These are phyloP conservation scores for Boletus pseudo-olivaceus DNA, from an alignment of 768 basidiomycete species.

Conservation along the genomic window DNA sequence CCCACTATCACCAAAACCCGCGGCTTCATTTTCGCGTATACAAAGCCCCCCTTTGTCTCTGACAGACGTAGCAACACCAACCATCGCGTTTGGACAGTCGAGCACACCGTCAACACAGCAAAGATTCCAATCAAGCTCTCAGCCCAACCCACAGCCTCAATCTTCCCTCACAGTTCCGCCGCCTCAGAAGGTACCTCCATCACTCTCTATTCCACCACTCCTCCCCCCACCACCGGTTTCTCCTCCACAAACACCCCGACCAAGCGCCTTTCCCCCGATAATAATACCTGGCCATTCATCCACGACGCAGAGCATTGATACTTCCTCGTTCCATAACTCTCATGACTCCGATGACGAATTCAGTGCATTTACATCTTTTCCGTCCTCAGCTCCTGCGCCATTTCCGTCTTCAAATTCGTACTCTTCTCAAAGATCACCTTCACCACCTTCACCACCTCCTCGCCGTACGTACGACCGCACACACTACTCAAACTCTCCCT, in stretches of 20 bases:
- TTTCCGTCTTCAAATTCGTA: conserved; percentile 5
- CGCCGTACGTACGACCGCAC: conserved; percentile 24
- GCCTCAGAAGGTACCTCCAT: conserved; percentile 21
- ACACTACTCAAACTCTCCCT: conserved; percentile 23
- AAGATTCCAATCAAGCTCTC: conserved; percentile 17
- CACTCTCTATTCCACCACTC: conserved; percentile 27
- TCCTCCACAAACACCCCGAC: conserved; percentile 32
- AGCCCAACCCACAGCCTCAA: conserved; percentile 16
- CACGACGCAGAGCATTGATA: background rate
- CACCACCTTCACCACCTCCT: conserved; percentile 29
- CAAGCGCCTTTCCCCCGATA: conserved; percentile 4
- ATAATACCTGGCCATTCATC: conserved; percentile 10
- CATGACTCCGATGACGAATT: conserved; percentile 46
- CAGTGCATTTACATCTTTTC: conserved; percentile 43
- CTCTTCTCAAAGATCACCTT: conserved; percentile 15
- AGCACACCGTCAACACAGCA: conserved; percentile 8
- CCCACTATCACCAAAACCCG: conserved; percentile 32
- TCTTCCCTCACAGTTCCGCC: conserved; percentile 23
- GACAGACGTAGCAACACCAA: background rate
- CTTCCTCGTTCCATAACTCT: conserved; percentile 18
- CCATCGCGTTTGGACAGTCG: background rate
- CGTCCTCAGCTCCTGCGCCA: conserved; percentile 12
- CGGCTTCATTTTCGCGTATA: conserved; percentile 16
- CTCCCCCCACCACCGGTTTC: conserved; percentile 31
- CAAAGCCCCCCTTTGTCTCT: conserved; percentile 12